phyloP scores from a whole-genome alignment of 768 basidiomycete species.

The Calocera viscosa region DNA sequence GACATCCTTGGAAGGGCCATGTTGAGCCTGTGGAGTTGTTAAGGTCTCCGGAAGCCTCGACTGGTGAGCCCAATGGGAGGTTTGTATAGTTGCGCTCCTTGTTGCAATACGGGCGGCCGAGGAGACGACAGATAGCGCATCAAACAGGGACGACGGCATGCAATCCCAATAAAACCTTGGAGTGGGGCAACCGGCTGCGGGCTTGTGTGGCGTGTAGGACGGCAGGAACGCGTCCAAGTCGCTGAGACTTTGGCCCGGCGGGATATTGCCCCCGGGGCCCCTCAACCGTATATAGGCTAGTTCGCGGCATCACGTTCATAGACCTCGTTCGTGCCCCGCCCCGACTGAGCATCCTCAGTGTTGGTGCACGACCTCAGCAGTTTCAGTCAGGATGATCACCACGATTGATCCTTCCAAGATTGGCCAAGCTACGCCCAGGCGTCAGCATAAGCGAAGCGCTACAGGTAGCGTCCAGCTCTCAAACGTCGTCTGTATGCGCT shows the following conservation, averaged over 20 bases:
- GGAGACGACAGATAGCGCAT: background rate
- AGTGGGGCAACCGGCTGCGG: too few relatives aligned
- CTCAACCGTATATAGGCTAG: background rate
- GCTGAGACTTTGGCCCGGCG: background rate
- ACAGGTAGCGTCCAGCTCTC: constrained; percentile 21
- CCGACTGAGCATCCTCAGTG: background rate
- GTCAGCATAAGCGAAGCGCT: constrained; percentile 54
- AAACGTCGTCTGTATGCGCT: background rate
- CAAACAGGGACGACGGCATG: background rate
- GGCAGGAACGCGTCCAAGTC: background rate
- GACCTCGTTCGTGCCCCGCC: background rate
- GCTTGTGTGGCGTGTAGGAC: too few relatives aligned
- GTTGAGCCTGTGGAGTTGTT: background rate
- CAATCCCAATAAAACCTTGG: background rate
- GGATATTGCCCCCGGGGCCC: background rate
- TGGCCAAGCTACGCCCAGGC: constrained; percentile 41
- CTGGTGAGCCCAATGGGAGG: background rate
- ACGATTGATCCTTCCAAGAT: constrained; percentile 49
- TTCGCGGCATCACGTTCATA: background rate
- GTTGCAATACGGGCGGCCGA: background rate
- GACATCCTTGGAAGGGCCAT: background rate
- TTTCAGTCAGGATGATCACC: background rate
- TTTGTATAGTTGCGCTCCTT: background rate
- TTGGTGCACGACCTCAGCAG: background rate
- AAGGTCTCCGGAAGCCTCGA: background rate